phyloP scores from a whole-genome alignment of 371 early-diverging fungal species.

The Mucor indicus region DNA sequence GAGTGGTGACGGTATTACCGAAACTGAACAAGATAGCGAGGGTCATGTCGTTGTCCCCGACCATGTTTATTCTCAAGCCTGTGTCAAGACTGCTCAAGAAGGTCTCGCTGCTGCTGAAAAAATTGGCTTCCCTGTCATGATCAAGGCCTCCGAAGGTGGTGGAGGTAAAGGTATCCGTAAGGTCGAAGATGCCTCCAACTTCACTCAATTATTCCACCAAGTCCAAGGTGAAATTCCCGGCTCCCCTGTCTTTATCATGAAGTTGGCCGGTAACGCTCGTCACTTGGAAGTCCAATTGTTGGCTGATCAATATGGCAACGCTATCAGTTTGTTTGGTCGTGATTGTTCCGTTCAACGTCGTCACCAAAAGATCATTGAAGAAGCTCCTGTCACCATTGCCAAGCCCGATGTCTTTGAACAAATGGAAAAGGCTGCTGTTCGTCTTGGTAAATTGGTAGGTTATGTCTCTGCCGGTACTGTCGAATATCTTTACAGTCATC shows the following conservation, averaged over 20 bases:
- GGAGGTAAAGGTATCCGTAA: slow-evolving; percentile 99
- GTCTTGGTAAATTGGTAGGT: slow-evolving; percentile 90
- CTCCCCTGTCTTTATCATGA: slow-evolving; percentile 96
- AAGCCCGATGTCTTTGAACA: slow-evolving; percentile 74
- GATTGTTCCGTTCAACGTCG: slow-evolving; percentile 99
- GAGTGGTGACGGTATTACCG: slow-evolving; percentile 88
- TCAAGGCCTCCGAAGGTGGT: slow-evolving; percentile 99
- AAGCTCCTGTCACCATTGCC: slow-evolving; percentile 95
- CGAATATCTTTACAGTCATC: slow-evolving; percentile 94
- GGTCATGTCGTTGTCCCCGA: slow-evolving; percentile 83
- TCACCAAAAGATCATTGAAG: slow-evolving; percentile 96
- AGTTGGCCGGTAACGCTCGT: slow-evolving; percentile 91
- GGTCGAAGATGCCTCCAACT: slow-evolving; percentile 71
- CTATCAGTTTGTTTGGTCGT: slow-evolving; percentile 96
- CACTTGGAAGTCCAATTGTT: slow-evolving; percentile 98
- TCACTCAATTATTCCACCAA: slow-evolving; percentile 80
- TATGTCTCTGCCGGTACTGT: slow-evolving; percentile 98
- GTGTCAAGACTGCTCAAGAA: slow-evolving; percentile 73
- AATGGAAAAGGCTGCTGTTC: slow-evolving; percentile 97
- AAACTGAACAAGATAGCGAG: slow-evolving; percentile 57
- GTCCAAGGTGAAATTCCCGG: slow-evolving; percentile 94
- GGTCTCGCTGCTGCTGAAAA: slow-evolving; percentile 78
- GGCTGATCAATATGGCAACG: slow-evolving; percentile 96
- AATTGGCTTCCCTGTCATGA: slow-evolving; percentile 97
- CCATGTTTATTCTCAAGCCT: slow-evolving; percentile 75